These are phyloP conservation scores for Pichia heedii DNA, from an alignment of 805 yeast genomes.

Conservation along the genomic window DNA sequence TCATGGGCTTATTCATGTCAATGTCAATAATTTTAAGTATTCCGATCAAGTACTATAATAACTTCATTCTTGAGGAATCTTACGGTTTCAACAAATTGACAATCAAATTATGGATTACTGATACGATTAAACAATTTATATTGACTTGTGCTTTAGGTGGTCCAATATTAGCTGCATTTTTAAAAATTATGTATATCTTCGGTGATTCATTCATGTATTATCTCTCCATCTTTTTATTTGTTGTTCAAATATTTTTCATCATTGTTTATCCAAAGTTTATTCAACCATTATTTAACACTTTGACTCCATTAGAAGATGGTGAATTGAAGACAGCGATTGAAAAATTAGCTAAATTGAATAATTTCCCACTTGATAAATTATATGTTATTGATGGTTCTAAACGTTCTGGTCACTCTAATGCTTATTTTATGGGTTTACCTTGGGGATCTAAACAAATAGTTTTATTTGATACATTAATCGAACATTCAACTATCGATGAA, in stretches of 20 bases:
- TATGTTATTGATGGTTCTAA: conserved; percentile 95
- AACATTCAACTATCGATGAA: conserved; percentile 66
- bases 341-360: conserved; percentile 59
- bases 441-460: conserved; percentile 92
- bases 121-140: conserved; percentile 50
- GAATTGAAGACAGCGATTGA: conserved; percentile 78
- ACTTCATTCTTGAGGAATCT: conserved; percentile 84
- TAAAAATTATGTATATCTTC: conserved; percentile 71
- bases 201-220: conserved; percentile 79
- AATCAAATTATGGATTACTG: conserved; percentile 58
- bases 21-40: conserved; percentile 45
- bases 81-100: conserved; percentile 92
- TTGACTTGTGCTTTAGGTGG: conserved; percentile 54
- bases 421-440: conserved; percentile 92
- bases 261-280: conserved; percentile 77
- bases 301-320: conserved; percentile 84
- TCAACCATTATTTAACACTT: conserved; percentile 87
- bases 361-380: conserved; percentile 80
- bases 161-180: conserved; percentile 64
- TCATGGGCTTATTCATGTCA: conserved; percentile 42
- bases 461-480: conserved; percentile 81
- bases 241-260: conserved; percentile 63
- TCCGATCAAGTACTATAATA: conserved; percentile 67
- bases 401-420: conserved; percentile 94
- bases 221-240: conserved; percentile 61